These are phyloP conservation scores for Annulohypoxylon nitens DNA, from an alignment of 495 filamentous ascomycete genomes.

Conservation along the genomic window DNA sequence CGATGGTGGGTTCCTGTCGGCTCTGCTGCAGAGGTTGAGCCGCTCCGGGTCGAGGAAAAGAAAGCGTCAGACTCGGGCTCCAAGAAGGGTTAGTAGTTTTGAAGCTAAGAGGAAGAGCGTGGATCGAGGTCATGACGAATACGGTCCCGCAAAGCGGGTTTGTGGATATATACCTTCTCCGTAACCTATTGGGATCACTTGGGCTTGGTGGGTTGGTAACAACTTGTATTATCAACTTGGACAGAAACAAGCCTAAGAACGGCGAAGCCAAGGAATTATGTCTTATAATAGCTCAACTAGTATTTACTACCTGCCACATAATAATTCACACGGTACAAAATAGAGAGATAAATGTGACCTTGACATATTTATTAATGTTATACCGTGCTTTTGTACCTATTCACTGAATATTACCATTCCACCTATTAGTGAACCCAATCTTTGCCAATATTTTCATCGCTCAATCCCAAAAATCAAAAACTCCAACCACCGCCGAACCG, in stretches of 20 bases:
- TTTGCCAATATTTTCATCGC: slow-evolving; percentile 9
- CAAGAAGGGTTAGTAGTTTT: not conserved
- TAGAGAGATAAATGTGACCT: not conserved
- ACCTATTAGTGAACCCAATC: slow-evolving; percentile 21
- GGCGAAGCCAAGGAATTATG: no score
- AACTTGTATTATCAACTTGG: not conserved
- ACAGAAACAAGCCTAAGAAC: no score
- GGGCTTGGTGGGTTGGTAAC: not conserved
- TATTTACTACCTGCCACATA: no score
- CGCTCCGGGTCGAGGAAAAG: not conserved
- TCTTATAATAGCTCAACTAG: no score
- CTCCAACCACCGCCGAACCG: not conserved
- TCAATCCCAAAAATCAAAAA: slow-evolving; percentile 17
- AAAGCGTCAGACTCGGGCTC: not conserved
- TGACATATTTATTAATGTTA: not conserved
- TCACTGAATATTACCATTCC: slow-evolving; percentile 21
- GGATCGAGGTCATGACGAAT: not conserved
- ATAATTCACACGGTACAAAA: no score
- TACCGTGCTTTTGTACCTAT: slow-evolving; percentile 15
- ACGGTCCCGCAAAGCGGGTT: slow-evolving; percentile 9
- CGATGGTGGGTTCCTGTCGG: slow-evolving; percentile 55
- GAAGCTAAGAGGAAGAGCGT: slow-evolving; percentile 18
- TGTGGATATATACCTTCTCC: not conserved
- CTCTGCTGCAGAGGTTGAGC: slow-evolving; percentile 53
- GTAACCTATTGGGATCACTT: not conserved